phyloP scores from a whole-genome alignment of 1,284 basidiomycete genomes.

The Prillingera fragicola region DNA sequence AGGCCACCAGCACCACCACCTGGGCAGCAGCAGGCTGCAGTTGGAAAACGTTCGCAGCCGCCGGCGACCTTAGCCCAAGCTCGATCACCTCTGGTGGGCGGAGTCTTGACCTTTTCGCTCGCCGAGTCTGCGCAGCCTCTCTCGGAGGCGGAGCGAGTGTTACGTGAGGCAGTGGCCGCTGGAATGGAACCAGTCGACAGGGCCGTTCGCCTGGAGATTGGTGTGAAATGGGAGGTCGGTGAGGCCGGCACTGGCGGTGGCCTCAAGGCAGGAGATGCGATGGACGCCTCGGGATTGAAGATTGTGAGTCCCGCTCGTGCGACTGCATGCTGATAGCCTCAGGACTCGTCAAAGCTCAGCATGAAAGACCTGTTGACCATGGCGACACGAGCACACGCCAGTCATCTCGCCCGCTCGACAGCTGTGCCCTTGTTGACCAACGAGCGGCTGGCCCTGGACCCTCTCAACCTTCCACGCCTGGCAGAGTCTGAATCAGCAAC shows the following conservation, averaged over 20 bases:
- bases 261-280: conserved; percentile 28
- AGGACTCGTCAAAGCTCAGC: conserved; percentile 30
- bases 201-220: conserved; percentile 24
- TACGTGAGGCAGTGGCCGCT: conserved; percentile 17
- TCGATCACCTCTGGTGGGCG: conserved; percentile 29
- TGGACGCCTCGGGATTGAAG: conserved; percentile 24
- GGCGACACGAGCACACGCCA: conserved; percentile 35
- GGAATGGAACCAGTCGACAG: conserved; percentile 23
- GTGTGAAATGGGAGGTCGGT: conserved; percentile 38
- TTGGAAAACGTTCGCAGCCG: conserved; percentile 19
- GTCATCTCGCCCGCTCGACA: conserved; percentile 26
- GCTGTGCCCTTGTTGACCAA: conserved; percentile 24
- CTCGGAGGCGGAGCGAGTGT: conserved; percentile 16
- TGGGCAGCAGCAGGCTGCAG: conserved; percentile 15
- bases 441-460: conserved; percentile 27
- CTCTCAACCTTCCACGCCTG: conserved; percentile 28
- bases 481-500: conserved; percentile 16
- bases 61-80: conserved; percentile 4
- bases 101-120: conserved; percentile 26
- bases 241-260: conserved; percentile 36
- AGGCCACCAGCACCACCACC: conserved; percentile 10
- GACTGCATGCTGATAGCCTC: not conserved
- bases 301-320: conserved; percentile 22
- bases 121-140: conserved; percentile 15
- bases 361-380: conserved; percentile 28